Base-by-base conservation (phyloP, 106 monocot genomes). In the Agapanthus africanus region DNA sequence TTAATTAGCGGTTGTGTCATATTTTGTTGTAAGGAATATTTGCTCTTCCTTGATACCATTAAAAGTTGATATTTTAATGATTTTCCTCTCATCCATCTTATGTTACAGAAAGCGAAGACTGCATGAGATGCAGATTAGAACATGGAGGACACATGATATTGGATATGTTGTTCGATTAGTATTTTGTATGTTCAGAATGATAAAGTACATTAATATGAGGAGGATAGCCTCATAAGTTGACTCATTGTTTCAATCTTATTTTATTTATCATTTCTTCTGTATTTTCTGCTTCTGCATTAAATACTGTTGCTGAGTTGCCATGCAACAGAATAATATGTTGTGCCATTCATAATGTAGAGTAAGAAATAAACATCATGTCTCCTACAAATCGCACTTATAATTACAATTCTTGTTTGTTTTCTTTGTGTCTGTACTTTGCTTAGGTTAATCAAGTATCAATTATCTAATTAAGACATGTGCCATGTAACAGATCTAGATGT, bases 61-160 rank as follows among this genome's bases (percentile, higher is more conserved):
- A n/a, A n/a, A n/a, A n/a, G n/a, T n/a, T n/a, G n/a, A n/a, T n/a
- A n/a, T n/a, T n/a, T n/a, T n/a, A n/a, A n/a, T n/a, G n/a, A n/a
- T n/a, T n/a, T n/a, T n/a, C n/a, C n/a, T 36, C 16, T 62, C 36
- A 7, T 62, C 16, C 19, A 13, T 62, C 11, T 46, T 21, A 11
- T 34, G 47, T 1, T 54, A 69, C 79, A 79, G 79, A 47, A 79
- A 73, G 31, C 21, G 34, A 79, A 79, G 49, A 62, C 79, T 68
- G 69, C 73, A 38, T 69, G 41, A 69, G 38, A 7, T 26, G 68
- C 30, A 37, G 54, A 56, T 21, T 13, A 16, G 19, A 49, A 5
- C 52, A 23, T 22, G 46, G 37, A 2, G n/a, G 18, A 37, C 32
- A 28, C 15, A 27, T 6, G 3, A 9, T 56, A 56, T 56, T 30